Percentiles rank a stretch among this genome's conserved stretches.
Evolutionary conservation across 768 basidiomycete genomes (phyloP).

Genomic region (Udeniomyces megalosporus): DNA sequence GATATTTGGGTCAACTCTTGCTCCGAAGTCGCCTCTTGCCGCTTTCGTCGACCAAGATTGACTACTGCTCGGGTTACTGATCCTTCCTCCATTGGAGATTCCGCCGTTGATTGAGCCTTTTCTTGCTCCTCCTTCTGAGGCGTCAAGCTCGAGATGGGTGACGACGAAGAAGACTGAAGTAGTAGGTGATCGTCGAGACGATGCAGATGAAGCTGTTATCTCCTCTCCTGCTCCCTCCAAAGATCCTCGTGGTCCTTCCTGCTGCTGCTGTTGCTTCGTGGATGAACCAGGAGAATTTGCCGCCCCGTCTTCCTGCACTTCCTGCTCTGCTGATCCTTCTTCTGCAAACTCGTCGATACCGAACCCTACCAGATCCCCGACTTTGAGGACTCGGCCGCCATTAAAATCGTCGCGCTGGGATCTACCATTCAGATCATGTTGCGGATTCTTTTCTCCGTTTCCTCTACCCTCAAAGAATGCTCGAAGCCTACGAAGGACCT

Average conservation of each 20-base stretch:
- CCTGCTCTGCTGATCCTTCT: neutral
- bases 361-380: conserved; percentile 22
- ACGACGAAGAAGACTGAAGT: conserved; percentile 5
- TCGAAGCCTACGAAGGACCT: conserved; percentile 48
- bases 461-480: conserved; percentile 39
- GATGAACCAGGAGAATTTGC: too few relatives aligned
- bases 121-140: too few relatives aligned
- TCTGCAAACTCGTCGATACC: neutral
- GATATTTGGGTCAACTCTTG: conserved; percentile 55
- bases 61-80: too few relatives aligned
- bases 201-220: too few relatives aligned
- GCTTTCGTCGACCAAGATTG: conserved; percentile 29
- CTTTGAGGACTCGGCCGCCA: conserved; percentile 19
- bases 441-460: neutral
- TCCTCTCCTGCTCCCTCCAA: too few relatives aligned
- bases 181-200: conserved; percentile 1
- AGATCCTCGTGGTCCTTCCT: too few relatives aligned
- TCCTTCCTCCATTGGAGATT: too few relatives aligned
- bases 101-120: too few relatives aligned
- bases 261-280: too few relatives aligned
- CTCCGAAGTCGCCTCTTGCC: conserved; percentile 57
- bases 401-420: neutral
- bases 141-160: conserved; percentile 2
- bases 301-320: neutral
- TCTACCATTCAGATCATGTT: conserved; percentile 34